phyloP scores from a whole-genome alignment of 164 flowering plant species.

The Magnolia officinalis region DNA sequence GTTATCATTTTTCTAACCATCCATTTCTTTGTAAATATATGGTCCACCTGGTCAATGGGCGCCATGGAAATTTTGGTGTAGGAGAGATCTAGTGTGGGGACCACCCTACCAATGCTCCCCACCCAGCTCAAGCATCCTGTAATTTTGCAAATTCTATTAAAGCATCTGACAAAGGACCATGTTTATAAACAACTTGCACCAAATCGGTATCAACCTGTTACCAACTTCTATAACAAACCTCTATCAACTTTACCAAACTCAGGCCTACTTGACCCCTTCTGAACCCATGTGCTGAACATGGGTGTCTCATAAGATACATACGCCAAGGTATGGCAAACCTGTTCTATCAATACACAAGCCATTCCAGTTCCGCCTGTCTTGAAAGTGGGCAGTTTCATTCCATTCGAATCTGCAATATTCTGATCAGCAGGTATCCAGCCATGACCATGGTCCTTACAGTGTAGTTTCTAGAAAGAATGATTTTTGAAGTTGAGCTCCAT shows the following conservation, averaged over 20 bases:
- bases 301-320: neutral
- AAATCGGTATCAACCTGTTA: neutral
- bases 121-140: neutral
- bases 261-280: neutral
- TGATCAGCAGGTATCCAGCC: neutral
- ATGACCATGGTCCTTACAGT: neutral
- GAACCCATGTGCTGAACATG: neutral
- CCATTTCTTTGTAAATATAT: neutral
- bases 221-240: neutral
- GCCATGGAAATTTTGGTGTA: neutral
- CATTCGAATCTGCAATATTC: neutral
- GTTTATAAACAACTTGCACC: constrained; percentile 3
- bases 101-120: neutral
- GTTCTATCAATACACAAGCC: neutral
- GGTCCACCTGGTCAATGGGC: neutral
- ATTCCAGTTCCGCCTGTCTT: neutral
- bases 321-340: neutral
- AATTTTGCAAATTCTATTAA: neutral
- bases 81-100: neutral
- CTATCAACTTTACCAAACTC: neutral
- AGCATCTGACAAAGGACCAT: neutral
- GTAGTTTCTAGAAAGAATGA: neutral
- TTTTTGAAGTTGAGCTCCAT: neutral
- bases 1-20: neutral
- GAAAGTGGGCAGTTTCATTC: neutral